Evolutionary conservation across 306 rosid species (phyloP), one percentile per base, ranked within the genome.

Genomic region (Crataegus laevigata): DNA sequence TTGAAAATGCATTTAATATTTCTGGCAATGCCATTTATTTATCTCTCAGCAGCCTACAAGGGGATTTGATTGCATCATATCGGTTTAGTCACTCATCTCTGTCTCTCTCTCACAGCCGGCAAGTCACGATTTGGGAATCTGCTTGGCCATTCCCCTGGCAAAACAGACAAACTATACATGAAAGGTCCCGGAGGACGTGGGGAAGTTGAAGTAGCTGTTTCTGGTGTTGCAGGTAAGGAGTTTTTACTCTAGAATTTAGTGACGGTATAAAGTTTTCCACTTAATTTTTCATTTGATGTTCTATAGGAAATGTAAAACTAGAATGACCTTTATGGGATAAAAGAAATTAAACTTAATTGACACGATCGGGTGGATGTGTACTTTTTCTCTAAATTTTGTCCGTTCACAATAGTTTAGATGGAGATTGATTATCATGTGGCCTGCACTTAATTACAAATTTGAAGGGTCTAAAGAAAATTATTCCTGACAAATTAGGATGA

Each of bases 181-280:
- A 94, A 84, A 88, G 99, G 99, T 77, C 99, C 99, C 18, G 99
- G 96, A 75, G 99, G 99, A 71, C 88, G 96, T n/a, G 98, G 99
- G 43, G 99, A 94, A 84, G 96, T 94, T 90, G 99, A 94, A 87
- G 98, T 92, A 70, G 99, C 99, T 51, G 99, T 94, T 85, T 94
- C 99, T 57, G 91, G 99, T 76, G 96, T 94, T 78, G 86, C 78
- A 84, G 99, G 97, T 90, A 74, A 75, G 79, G 54, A 62, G 69
- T 52, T 32, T 32, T 74, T 78, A 74, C 40, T 36, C 30, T n/a
- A 22, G 11, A 12, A 19, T 73, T 25, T 60, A 51, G 45, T 22
- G 75, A 71, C 12, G n/a, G n/a, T 40, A 71, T n/a, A 32, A 38
- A 71, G 25, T 12, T 45, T 25, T 50, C 1, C 30, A 29, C 8